Percentiles rank a stretch among this genome's conserved stretches.
Evolutionary conservation across 805 yeast genomes (phyloP).

Genomic region (Saccharomycopsis malanga): DNA sequence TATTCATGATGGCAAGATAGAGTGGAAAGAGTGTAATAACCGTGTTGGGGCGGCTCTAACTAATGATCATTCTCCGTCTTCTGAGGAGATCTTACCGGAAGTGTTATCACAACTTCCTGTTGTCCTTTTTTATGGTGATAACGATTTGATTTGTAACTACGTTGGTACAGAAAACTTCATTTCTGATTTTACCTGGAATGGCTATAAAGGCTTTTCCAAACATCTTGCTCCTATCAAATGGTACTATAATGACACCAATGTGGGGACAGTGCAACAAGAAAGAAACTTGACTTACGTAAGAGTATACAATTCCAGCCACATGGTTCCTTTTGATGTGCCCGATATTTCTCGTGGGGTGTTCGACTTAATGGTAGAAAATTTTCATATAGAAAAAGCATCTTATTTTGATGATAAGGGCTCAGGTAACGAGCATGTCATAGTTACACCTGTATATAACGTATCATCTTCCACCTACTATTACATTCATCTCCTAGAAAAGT

Average conservation of each 20-base stretch:
- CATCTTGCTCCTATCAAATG: constrained; percentile 31
- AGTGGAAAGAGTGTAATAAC: constrained; percentile 76
- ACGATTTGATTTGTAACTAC: constrained; percentile 83
- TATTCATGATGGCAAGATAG: constrained; percentile 9
- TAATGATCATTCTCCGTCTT: constrained; percentile 48
- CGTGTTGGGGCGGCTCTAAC: constrained; percentile 46
- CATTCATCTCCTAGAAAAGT: constrained; percentile 1
- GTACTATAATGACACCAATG: constrained; percentile 36
- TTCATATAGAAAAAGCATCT: constrained; percentile 24
- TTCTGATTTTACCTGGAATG: constrained; percentile 57
- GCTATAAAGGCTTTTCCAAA: constrained; percentile 39
- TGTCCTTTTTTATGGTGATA: constrained; percentile 76
- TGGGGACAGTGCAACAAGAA: constrained; percentile 39
- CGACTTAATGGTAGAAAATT: constrained; percentile 37
- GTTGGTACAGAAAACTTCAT: constrained; percentile 67
- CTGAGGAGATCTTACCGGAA: constrained; percentile 60
- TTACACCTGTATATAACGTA: constrained; percentile 19
- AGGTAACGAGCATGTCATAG: constrained; percentile 1
- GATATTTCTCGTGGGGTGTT: constrained; percentile 52
- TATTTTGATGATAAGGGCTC: constrained; percentile 2
- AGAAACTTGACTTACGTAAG: constrained; percentile 59
- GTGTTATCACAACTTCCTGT: constrained; percentile 54
- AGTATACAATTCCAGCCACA: constrained; percentile 61
- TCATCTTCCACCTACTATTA: constrained; percentile 1
- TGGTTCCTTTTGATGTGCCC: constrained; percentile 73